Evolutionary conservation across 73 alveolate species (phyloP), one percentile per base, ranked within the genome.

Genomic region (Blepharisma japonicum): DNA sequence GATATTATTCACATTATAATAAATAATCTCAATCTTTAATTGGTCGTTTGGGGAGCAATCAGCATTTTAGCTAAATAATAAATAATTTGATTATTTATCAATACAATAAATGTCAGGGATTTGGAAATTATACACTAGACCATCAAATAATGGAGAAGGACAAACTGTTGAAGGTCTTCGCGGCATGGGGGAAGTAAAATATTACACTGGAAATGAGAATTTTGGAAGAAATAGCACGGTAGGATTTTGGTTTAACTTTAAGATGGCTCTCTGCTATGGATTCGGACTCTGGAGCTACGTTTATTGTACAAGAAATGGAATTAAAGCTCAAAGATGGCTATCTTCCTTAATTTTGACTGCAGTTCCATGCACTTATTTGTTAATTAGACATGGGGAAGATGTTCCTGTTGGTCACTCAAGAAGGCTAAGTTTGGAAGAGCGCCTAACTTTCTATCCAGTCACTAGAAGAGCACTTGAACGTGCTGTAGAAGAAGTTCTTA

Each of bases 401-500:
- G 25, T n/a, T 45, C 23, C 42, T 1, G 25, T 18, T 5, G 80
- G 80, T 2, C 0, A 9, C 2, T n/a, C 45, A 9, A 18, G 46
- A 7, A 90, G 96, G 81, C 78, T 89, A 77, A 76, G 94, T 14
- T 81, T 93, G 56, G 95, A 90, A 56, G 83, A 93, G 61, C 86
- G 92, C 80, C 88, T 93, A 14, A 97, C 90, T 54, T 88, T 83
- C 77, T 89, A 91, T 71, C 98, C 98, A 0, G 87, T 93, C 70
- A 88, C 98, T 38, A 90, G 97, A 88, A 87, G 98, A 82, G 98
- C 98, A 11, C 86, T 91, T 88, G 93, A 90, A 50, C 77, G 95
- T 79, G 98, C 98, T 38, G 18, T 74, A 7, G 84, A 56, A 55
- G 72, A 68, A 14, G 53, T 78, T 66, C 27, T 55, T n/a, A 72